Evolutionary conservation across 208 protist genomes (phyloP).

Genomic region (Crithidia expoeki): DNA sequence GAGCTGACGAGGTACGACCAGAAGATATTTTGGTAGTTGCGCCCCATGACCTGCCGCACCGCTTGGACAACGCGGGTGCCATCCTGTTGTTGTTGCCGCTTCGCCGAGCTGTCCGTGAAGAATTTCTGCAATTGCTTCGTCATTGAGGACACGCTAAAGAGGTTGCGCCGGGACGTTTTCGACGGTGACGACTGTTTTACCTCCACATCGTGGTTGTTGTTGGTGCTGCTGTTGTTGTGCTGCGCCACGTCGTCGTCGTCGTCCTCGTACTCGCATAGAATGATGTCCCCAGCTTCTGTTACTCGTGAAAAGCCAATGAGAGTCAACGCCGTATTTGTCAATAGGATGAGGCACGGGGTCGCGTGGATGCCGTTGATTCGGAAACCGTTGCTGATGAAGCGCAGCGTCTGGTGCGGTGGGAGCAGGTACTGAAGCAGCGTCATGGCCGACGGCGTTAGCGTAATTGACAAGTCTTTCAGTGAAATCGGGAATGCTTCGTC

Average conservation of each 20-base stretch:
- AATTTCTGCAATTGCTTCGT: conserved; percentile 78
- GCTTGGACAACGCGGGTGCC: conserved; percentile 82
- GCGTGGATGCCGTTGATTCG: conserved; percentile 84
- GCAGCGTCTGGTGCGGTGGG: conserved; percentile 69
- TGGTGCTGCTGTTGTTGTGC: conserved; percentile 2
- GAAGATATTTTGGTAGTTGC: conserved; percentile 69
- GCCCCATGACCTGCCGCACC: conserved; percentile 76
- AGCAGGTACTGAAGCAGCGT: conserved; percentile 78
- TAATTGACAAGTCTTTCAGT: conserved; percentile 58
- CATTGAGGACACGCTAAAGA: conserved; percentile 45
- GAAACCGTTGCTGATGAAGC: conserved; percentile 90
- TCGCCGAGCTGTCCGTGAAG: conserved; percentile 48
- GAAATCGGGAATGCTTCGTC: conserved; percentile 21
- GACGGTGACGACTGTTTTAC: neutral
- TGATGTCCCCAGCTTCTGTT: conserved; percentile 80
- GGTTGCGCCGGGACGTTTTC: conserved; percentile 29
- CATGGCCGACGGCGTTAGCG: conserved; percentile 64
- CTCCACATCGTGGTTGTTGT: neutral
- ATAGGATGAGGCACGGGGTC: conserved; percentile 83
- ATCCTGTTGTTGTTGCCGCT: conserved; percentile 61
- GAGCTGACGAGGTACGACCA: conserved; percentile 68
- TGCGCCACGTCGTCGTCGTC: conserved; percentile 18
- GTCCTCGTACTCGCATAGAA: conserved; percentile 69
- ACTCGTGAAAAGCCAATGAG: conserved; percentile 77
- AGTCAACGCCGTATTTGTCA: conserved; percentile 70